phyloP scores from a whole-genome alignment of 2,329 filamentous ascomycete genomes.

The Alternaria consortialis region DNA sequence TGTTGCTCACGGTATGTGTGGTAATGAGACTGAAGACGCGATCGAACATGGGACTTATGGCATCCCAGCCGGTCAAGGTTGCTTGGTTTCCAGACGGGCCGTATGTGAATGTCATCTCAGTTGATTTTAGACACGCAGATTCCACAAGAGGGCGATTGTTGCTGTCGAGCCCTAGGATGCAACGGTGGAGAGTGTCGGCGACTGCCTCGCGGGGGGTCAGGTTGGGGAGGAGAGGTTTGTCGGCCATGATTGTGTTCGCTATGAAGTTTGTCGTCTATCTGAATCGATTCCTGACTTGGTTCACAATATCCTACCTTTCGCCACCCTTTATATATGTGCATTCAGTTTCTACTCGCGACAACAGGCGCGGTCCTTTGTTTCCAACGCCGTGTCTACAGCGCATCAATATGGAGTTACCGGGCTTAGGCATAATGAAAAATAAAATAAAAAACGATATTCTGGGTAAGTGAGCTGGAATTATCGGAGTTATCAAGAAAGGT shows the following conservation, averaged over 20 bases:
- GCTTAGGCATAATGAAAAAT: not conserved
- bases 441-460: too few species aligned
- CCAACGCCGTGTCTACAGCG: not conserved
- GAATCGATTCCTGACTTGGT: not conserved
- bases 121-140: slow-evolving; percentile 28
- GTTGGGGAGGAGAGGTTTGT: not conserved
- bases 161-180: slow-evolving; percentile 34
- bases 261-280: not conserved
- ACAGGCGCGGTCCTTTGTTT: not conserved
- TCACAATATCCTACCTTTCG: not conserved
- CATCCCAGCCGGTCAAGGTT: slow-evolving; percentile 25
- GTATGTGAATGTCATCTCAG: slow-evolving; percentile 27
- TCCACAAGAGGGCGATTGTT: slow-evolving; percentile 30
- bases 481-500: not conserved
- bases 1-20: slow-evolving; percentile 35
- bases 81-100: slow-evolving; percentile 15
- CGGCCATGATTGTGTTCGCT: not conserved
- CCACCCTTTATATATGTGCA: not conserved
- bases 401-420: not conserved
- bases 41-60: slow-evolving; percentile 24
- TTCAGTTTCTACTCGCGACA: not conserved
- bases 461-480: not conserved
- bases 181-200: slow-evolving; percentile 35
- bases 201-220: slow-evolving; percentile 34
- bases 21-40: slow-evolving; percentile 31